Percentiles rank a stretch among this genome's conserved stretches.
Evolutionary conservation across 2,329 filamentous ascomycete species (phyloP).

Genomic region (Penicillium sp.): DNA sequence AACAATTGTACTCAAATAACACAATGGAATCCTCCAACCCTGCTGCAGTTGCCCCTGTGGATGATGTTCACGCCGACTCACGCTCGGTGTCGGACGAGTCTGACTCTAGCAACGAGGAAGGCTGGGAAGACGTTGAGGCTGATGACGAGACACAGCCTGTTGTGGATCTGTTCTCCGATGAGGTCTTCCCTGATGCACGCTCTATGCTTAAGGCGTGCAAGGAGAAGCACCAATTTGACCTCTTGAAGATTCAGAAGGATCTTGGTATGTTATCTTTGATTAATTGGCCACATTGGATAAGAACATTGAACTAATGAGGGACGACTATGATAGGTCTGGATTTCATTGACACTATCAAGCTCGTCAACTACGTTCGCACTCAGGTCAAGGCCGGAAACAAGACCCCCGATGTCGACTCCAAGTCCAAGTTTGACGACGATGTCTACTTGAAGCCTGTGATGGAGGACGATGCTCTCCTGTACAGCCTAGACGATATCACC

Average conservation of each 20-base stretch:
- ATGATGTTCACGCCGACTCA: slow-evolving; percentile 27
- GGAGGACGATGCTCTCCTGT: slow-evolving; percentile 85
- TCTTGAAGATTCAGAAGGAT: slow-evolving; percentile 59
- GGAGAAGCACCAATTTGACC: slow-evolving; percentile 66
- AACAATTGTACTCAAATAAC: neutral
- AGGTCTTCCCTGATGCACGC: slow-evolving; percentile 62
- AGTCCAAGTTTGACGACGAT: slow-evolving; percentile 70
- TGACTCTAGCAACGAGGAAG: slow-evolving; percentile 53
- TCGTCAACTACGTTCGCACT: slow-evolving; percentile 67
- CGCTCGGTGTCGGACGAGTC: slow-evolving; percentile 41
- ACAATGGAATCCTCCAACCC: slow-evolving; percentile 32
- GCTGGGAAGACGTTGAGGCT: slow-evolving; percentile 61
- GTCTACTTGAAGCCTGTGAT: slow-evolving; percentile 79
- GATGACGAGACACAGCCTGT: slow-evolving; percentile 65
- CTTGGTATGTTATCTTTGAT: slow-evolving; percentile 41
- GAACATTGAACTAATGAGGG: slow-evolving; percentile 11
- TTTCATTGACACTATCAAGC: slow-evolving; percentile 71
- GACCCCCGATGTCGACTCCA: slow-evolving; percentile 59
- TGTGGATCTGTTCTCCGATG: slow-evolving; percentile 67
- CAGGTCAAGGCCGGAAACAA: slow-evolving; percentile 48
- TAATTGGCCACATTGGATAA: neutral
- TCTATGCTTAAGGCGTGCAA: slow-evolving; percentile 70
- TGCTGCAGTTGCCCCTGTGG: slow-evolving; percentile 17
- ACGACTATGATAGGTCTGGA: slow-evolving; percentile 57
- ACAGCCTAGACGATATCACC: slow-evolving; percentile 77